Percentiles rank a stretch among this genome's conserved stretches.
These are phyloP conservation scores for Pythium utonaiense DNA, from an alignment of 352 stramenopile species.

Conservation along the genomic window DNA sequence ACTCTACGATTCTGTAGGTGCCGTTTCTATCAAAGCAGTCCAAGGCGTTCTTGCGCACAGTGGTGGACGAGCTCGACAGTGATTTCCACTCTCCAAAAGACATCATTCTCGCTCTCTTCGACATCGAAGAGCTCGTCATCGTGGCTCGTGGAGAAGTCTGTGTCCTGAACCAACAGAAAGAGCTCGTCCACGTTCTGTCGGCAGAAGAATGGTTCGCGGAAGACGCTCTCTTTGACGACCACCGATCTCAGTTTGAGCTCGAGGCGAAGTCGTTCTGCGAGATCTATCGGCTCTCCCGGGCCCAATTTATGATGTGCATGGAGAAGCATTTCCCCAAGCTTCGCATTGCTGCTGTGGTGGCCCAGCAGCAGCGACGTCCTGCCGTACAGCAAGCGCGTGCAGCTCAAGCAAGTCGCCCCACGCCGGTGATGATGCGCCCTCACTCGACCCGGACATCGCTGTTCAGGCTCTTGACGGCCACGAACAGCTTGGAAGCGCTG, in stretches of 20 bases:
- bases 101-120: constrained; percentile 11
- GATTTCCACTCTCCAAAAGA: constrained; percentile 27
- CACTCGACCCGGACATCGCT: neutral
- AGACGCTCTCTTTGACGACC: constrained; percentile 19
- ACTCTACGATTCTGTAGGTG: constrained; percentile 7
- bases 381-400: constrained; percentile 1
- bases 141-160: constrained; percentile 19
- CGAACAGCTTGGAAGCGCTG: neutral
- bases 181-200: neutral
- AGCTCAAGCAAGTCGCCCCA: neutral
- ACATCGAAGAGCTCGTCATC: constrained; percentile 23
- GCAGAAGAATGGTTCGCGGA: constrained; percentile 18
- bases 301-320: constrained; percentile 24
- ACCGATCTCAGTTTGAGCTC: constrained; percentile 13
- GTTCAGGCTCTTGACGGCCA: neutral
- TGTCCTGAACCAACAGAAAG: constrained; percentile 14
- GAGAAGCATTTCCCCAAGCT: constrained; percentile 54
- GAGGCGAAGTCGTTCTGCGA: constrained; percentile 24
- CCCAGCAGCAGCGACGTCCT: constrained; percentile 12
- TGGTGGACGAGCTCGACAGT: constrained; percentile 22
- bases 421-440: neutral
- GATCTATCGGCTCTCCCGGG: constrained; percentile 12
- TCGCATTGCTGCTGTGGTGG: constrained; percentile 37
- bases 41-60: constrained; percentile 20
- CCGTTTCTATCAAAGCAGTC: constrained; percentile 24